These are phyloP conservation scores for Coniosporium tulheliwenetii DNA, from an alignment of 2,329 filamentous ascomycete genomes.

Conservation along the genomic window DNA sequence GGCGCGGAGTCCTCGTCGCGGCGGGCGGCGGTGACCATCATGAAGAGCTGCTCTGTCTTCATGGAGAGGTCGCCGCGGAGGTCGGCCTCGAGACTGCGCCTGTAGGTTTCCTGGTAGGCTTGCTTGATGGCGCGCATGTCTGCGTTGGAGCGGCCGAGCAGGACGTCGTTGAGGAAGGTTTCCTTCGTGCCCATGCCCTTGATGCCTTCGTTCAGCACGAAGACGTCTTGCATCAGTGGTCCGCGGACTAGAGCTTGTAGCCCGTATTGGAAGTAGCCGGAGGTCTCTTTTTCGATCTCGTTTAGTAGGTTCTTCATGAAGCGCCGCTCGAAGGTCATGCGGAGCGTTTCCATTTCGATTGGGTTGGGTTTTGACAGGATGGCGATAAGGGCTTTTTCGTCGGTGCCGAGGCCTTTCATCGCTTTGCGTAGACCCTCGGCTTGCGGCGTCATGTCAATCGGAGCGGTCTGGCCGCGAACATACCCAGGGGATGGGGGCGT, in stretches of 20 bases:
- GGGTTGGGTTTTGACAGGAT: conserved; percentile 60
- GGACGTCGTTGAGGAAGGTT: conserved; percentile 66
- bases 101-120: conserved; percentile 55
- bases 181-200: conserved; percentile 78
- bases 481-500: conserved; percentile 62
- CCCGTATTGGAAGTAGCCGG: conserved; percentile 55
- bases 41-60: conserved; percentile 75
- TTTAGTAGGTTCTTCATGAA: conserved; percentile 54
- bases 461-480: conserved; percentile 51
- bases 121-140: conserved; percentile 77
- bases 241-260: conserved; percentile 64
- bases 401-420: conserved; percentile 89
- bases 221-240: conserved; percentile 62
- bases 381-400: conserved; percentile 62
- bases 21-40: conserved; percentile 60
- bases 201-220: conserved; percentile 56
- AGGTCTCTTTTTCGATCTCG: conserved; percentile 65
- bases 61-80: conserved; percentile 67
- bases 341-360: conserved; percentile 56
- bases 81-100: conserved; percentile 50
- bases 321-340: conserved; percentile 47
- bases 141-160: conserved; percentile 71
- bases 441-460: conserved; percentile 47
- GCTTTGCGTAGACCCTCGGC: conserved; percentile 60
- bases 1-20: conserved; percentile 66